Percentiles rank a stretch among this genome's conserved stretches.
These are phyloP conservation scores for Stromatinia cepivora DNA, from an alignment of 2,329 filamentous ascomycete species.

Conservation along the genomic window DNA sequence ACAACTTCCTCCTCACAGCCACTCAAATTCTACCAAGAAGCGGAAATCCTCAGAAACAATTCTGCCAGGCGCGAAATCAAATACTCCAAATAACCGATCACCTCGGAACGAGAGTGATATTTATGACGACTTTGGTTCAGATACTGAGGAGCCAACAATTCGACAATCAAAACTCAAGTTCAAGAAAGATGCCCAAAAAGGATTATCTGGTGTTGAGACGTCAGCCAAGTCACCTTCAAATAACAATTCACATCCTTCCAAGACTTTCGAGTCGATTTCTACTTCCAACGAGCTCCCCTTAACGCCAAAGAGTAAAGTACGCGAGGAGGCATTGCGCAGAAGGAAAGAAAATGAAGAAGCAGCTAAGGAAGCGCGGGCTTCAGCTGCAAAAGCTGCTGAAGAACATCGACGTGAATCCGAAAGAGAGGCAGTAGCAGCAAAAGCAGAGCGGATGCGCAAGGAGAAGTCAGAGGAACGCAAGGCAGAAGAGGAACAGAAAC, in stretches of 20 bases:
- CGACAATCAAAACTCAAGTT: conserved; percentile 30
- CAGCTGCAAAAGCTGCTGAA: conserved; percentile 33
- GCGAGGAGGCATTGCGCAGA: conserved; percentile 27
- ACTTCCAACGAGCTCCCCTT: conserved; percentile 32
- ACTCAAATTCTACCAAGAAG: conserved; percentile 18
- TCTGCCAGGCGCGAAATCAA: background rate
- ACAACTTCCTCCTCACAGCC: conserved; percentile 23
- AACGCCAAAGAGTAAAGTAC: conserved; percentile 35
- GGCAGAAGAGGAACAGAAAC: conserved; percentile 26
- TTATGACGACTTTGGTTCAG: conserved; percentile 36
- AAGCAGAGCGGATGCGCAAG: conserved; percentile 27
- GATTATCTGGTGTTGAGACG: conserved; percentile 28
- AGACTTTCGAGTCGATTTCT: conserved; percentile 20
- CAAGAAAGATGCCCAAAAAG: conserved; percentile 28
- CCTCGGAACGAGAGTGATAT: conserved; percentile 27
- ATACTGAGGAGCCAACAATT: conserved; percentile 27
- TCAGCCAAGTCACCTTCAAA: conserved; percentile 31
- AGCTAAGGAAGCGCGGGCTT: conserved; percentile 26
- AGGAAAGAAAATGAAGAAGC: conserved; percentile 28
- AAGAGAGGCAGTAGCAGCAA: conserved; percentile 29
- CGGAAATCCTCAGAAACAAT: conserved; percentile 24
- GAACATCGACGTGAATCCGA: conserved; percentile 29
- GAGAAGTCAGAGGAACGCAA: conserved; percentile 27
- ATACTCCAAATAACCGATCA: background rate
- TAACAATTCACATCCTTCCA: conserved; percentile 25